Base-by-base conservation (phyloP, 192 early-diverging fungal genomes). In the Chytriomyces sp. region DNA sequence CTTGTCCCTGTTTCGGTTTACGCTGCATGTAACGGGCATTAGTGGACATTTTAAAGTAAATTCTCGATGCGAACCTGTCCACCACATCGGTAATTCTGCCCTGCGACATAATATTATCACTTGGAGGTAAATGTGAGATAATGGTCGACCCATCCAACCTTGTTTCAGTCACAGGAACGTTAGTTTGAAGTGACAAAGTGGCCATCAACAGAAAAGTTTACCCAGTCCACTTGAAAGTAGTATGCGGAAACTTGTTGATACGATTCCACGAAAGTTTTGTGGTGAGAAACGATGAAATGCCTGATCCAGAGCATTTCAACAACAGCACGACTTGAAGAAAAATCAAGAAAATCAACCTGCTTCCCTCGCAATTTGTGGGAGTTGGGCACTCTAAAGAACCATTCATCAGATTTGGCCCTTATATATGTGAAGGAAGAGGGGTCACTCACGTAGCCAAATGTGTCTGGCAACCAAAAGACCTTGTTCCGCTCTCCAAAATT, bases 211-310 rank as follows among this genome's bases (percentile, higher is more conserved):
- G 26, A 24, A 16, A 80, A 60, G 46, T 59, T 48, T 46, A 78
- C 44, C 93, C 95, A n/a, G 90, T 85, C 97, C 97, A 99, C 80
- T 83, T 87, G 82, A 99, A 99, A 6, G 96, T 96, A 0, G 96
- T 95, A 75, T 96, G 87, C 6, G 96, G 97, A 80, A 99, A 97
- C 91, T 64, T 94, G 85, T 99, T 99, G 79, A 99, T 95, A 81
- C 95, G 96, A 84, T 98, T 98, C 97, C 97, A 99, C 20, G 95
- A 96, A 45, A 99, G 85, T 80, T 99, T 99, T 79, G 97, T 97
- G 3, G 97, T 99, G 78, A 97, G 97, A 71, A 99, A 99, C 80
- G 97, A 99, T 79, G 95, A 81, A 57, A 94, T 50, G 43, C 70
- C 66, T 61, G 75, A 48, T 50, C 10, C 0, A 18, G 26, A 45